Percentiles rank a stretch among this genome's conserved stretches.
Evolutionary conservation across 208 protist genomes (phyloP).

Genomic region (Strigomonas galati): DNA sequence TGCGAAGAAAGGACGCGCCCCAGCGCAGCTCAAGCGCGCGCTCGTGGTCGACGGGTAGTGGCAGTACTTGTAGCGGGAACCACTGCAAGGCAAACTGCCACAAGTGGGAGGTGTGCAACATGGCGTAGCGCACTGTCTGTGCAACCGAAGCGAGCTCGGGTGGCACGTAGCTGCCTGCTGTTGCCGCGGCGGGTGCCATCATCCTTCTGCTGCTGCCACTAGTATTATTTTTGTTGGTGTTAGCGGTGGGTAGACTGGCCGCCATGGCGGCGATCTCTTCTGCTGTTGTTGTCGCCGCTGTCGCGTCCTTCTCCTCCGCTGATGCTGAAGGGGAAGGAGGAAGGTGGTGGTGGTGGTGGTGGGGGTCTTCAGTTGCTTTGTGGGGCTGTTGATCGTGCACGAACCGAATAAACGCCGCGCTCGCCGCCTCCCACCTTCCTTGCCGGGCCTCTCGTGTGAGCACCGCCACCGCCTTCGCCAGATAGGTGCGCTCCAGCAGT

Average conservation of each 20-base stretch:
- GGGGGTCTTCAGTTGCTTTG: not conserved
- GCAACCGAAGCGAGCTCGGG: slow-evolving; percentile 38
- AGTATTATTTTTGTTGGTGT: not conserved
- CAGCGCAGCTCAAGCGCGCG: slow-evolving; percentile 19
- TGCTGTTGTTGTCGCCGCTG: not conserved
- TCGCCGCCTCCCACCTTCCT: slow-evolving; percentile 46
- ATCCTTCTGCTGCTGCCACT: not conserved
- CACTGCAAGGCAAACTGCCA: slow-evolving; percentile 51
- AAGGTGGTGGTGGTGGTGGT: not conserved
- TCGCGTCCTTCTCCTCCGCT: not conserved
- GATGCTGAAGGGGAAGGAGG: no score
- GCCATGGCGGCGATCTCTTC: not conserved
- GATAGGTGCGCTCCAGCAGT: slow-evolving; percentile 37
- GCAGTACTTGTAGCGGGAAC: slow-evolving; percentile 40
- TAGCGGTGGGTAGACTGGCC: not conserved
- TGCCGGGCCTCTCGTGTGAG: slow-evolving; percentile 30
- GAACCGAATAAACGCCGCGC: slow-evolving; percentile 44
- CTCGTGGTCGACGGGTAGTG: slow-evolving; percentile 40
- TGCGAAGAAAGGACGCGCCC: slow-evolving; percentile 3
- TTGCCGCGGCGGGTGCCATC: not conserved
- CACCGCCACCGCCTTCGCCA: slow-evolving; percentile 41
- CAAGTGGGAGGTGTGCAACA: slow-evolving; percentile 28
- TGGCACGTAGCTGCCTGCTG: slow-evolving; percentile 19
- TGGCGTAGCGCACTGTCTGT: slow-evolving; percentile 55
- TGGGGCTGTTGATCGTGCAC: not conserved